A percentile compares a stretch with the other conserved stretches of the same genome.
These are phyloP conservation scores for Piedraia hortae DNA, from an alignment of 2,329 filamentous ascomycete genomes.

Conservation along the genomic window DNA sequence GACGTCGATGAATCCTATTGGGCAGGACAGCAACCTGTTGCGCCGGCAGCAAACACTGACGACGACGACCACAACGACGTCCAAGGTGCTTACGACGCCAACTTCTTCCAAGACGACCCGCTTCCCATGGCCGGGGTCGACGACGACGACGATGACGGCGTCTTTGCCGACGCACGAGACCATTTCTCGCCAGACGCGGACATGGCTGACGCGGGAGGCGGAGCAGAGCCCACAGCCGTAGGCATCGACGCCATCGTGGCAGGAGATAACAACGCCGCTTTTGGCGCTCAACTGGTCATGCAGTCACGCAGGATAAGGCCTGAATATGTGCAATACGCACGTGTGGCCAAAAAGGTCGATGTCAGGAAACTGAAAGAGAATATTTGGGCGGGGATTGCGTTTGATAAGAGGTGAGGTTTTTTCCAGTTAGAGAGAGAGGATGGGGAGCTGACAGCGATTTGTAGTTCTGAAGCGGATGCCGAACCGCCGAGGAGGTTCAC, in stretches of 20 bases:
- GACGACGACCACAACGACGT: slow-evolving; percentile 7
- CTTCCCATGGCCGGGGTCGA: slow-evolving; percentile 37
- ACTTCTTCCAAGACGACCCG: slow-evolving; percentile 86
- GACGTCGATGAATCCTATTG: slow-evolving; percentile 93
- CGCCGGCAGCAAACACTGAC: slow-evolving; percentile 6
- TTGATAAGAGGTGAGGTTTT: slow-evolving; percentile 7
- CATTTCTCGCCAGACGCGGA: slow-evolving; percentile 43
- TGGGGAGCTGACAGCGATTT: too few relatives aligned
- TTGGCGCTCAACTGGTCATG: slow-evolving; percentile 33
- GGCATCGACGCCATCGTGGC: slow-evolving; percentile 14
- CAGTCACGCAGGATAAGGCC: slow-evolving; percentile 31
- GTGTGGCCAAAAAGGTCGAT: slow-evolving; percentile 39
- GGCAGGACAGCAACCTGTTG: slow-evolving; percentile 26
- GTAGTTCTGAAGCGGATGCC: slow-evolving; percentile 13
- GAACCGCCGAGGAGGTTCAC: slow-evolving; percentile 51
- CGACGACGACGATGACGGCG: slow-evolving; percentile 41
- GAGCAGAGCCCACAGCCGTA: slow-evolving; percentile 6
- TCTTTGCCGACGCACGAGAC: slow-evolving; percentile 60
- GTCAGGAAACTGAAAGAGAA: slow-evolving; percentile 35
- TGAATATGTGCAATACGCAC: slow-evolving; percentile 37
- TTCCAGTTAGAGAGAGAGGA: too few relatives aligned
- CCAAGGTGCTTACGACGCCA: slow-evolving; percentile 58
- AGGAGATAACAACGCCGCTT: too few relatives aligned
- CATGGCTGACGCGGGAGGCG: slow-evolving; percentile 13
- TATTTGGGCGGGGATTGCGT: slow-evolving; percentile 35